Conservation (phyloP, 768 basidiomycete species). For the Rhizopogon vesiculosus region DNA sequence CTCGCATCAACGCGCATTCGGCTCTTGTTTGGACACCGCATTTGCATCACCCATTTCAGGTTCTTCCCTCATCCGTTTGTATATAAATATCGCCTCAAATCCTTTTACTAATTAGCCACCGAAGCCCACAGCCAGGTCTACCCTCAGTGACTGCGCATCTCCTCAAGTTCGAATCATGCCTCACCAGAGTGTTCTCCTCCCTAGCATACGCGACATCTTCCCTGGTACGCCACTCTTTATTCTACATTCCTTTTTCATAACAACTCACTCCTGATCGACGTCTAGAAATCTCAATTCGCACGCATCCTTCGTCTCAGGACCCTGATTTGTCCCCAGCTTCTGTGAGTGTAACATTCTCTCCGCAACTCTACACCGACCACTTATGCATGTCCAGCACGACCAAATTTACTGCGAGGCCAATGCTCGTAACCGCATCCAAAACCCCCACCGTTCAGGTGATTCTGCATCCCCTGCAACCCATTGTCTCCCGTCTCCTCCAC, state of each 20-base stretch:
- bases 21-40: conserved; percentile 16
- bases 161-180: conserved; percentile 11
- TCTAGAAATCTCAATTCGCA: background rate
- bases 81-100: conserved; percentile 8
- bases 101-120: conserved; percentile 1
- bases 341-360: background rate
- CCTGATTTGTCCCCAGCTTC: background rate
- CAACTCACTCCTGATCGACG: background rate
- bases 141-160: background rate
- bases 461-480: conserved; percentile 4
- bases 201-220: conserved; percentile 53
- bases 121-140: background rate
- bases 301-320: background rate
- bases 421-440: background rate
- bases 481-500: conserved; percentile 17
- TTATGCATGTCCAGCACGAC: background rate
- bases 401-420: background rate
- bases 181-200: conserved; percentile 30
- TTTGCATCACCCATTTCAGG: conserved; percentile 7
- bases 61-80: conserved; percentile 7
- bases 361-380: no score
- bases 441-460: background rate
- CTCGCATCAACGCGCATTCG: conserved; percentile 16
- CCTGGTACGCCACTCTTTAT: conserved; percentile 33
- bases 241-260: no score